Evolutionary conservation across 1,284 basidiomycete species (phyloP), one percentile per base, ranked within the genome.

Genomic region (Tylopilus sp.): DNA sequence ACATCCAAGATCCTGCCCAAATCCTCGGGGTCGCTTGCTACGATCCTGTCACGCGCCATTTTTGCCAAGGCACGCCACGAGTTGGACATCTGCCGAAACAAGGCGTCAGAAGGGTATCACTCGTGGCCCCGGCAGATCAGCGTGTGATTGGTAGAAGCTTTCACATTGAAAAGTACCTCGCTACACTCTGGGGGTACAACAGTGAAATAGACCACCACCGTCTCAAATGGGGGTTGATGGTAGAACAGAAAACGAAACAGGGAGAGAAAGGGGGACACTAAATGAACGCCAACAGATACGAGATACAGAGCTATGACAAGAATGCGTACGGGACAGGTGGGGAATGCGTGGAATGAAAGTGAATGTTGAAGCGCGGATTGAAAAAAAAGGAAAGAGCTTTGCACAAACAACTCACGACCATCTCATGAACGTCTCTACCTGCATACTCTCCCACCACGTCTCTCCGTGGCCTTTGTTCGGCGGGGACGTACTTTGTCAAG

Each of bases 61-160:
- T 73, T 76, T 18, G 89, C 89, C 41, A 90, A 63, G 0, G 87
- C 81, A 41, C 89, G 76, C 89, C 88, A 92, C 57, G 84, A 89
- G 55, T 90, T 89, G 34, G 84, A 81, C 81, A 88, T 87, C 89
- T 91, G 68, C 15, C 53, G 23, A 48, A 51, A 41, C 16, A 6
- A 44, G 11, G 25, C 1, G 44, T 62, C 8, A 61, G 61, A 62
- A 54, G 8, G 10, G 15, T 2, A 39, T 47, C 44, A 41, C 21
- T 25, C 34, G 9, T 49, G 33, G 23, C 38, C 37, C 38, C 1
- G 8, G 35, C 28, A 23, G 47, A 33, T 39, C n/a, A 40, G 18
- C 7, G n/a, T 23, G 16, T 40, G n/a, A n/a, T n/a, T n/a, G n/a
- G n/a, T 31, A 28, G 1, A 16, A 41, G 37, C 35, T 42, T 48